Evolutionary conservation across 768 basidiomycete genomes (phyloP).

Genomic region (Podaxis rugospora): DNA sequence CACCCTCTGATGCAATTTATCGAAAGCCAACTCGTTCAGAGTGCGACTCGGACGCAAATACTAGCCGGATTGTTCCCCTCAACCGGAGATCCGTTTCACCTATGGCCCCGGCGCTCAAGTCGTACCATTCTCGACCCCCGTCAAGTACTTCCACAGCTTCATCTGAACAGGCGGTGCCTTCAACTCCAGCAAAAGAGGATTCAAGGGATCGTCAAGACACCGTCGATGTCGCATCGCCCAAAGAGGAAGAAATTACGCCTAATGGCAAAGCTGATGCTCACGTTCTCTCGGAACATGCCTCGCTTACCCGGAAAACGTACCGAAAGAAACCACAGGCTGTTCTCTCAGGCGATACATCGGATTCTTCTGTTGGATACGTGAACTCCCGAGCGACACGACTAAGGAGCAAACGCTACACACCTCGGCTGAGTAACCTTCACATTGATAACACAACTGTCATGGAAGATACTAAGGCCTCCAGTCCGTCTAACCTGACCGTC

Average conservation of each 20-base stretch:
- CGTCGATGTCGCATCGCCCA: conserved; percentile 6
- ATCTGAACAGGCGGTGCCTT: conserved; percentile 30
- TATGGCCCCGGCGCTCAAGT: conserved; percentile 55
- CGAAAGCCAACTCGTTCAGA: conserved; percentile 39
- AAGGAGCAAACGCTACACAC: conserved; percentile 48
- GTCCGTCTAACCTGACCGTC: conserved; percentile 44
- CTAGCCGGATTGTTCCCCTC: conserved; percentile 57
- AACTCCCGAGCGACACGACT: conserved; percentile 38
- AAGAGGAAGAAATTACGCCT: conserved; percentile 5
- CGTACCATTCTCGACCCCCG: conserved; percentile 30
- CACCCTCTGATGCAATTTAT: conserved; percentile 45
- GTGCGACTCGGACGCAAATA: conserved; percentile 50
- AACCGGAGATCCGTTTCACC: conserved; percentile 69
- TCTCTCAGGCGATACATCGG: conserved; percentile 39
- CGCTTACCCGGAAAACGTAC: not conserved
- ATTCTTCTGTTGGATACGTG: conserved; percentile 37
- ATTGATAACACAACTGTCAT: conserved; percentile 29
- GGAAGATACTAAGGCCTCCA: conserved; percentile 26
- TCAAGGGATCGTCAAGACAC: conserved; percentile 5
- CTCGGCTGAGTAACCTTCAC: conserved; percentile 44
- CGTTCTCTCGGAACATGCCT: not conserved
- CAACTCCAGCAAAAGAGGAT: conserved; percentile 19
- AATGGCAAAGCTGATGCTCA: conserved; percentile 1
- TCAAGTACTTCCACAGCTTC: conserved; percentile 39
- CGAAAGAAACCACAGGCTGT: conserved; percentile 18